Base-by-base conservation (phyloP, 352 stramenopile species). In the Globisporangium cylindrosporum region DNA sequence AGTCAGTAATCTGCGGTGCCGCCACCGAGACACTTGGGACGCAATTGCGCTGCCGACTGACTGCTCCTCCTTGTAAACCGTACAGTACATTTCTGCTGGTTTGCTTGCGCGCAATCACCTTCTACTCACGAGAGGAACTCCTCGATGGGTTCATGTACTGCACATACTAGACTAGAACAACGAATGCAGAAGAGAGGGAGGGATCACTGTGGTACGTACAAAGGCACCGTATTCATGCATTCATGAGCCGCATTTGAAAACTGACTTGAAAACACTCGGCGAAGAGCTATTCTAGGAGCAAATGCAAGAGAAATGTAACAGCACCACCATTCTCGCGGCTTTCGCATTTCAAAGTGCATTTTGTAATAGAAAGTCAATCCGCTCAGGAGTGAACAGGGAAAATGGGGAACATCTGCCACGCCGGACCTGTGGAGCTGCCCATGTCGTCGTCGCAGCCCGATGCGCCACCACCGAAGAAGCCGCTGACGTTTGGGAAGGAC, bases 401-500 rank as follows among this genome's bases (percentile, higher is more conserved):
- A 53, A 90, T 90, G 82, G 80, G 82, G 29, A 88, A 88, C 63
- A 75, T 87, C 48, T 90, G 82, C 70, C 82, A 90, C 62, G 58
- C 76, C 4, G 78, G 78, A 3, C 72, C 74, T 1, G 62, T 81
- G 43, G 24, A 27, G 18, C 55, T 59, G 38, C 34, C 53, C 15
- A 24, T 48, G 58, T 15, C 51, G 51, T 15, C 51, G 3, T 32
- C 48, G 38, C 18, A 48, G n/a, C 41, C 53, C 15, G 18, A 15
- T 29, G 12, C 53, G 25, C 8, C 66, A 25, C 10, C 66, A 25
- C 14, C 66, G 9, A 61, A 27, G 46, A 69, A 73, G 69, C 1
- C 76, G 46, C 67, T 73, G 36, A 81, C 75, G 29, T 92, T 92
- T 68, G 83, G 84, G 6, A 75, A 79, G 59, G 79, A 93, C 61